A percentile compares a stretch with the other conserved stretches of the same genome.
Conservation (phyloP, 176 grass and related monocot genomes). For the Pontederia paniculata region DNA sequence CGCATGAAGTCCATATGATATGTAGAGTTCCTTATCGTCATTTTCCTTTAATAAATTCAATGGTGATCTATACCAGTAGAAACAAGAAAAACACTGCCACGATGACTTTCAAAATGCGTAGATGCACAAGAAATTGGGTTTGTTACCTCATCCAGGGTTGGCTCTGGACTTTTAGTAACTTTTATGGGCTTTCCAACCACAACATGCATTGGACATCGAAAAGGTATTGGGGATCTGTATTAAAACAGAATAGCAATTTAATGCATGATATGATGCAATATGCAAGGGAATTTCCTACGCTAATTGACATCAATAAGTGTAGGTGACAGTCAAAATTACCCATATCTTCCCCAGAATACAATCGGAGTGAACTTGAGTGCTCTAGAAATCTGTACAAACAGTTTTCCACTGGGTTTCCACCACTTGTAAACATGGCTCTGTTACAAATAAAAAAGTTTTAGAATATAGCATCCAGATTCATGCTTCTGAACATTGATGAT, state of each 20-base stretch:
- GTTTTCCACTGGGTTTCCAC: slow-evolving; percentile 82
- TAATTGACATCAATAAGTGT: background rate
- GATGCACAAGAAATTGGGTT: background rate
- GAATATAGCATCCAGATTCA: background rate
- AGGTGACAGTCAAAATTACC: slow-evolving; percentile 24
- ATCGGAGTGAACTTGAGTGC: slow-evolving; percentile 88
- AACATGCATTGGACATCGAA: slow-evolving; percentile 58
- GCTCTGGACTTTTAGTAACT: slow-evolving; percentile 51
- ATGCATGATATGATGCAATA: background rate
- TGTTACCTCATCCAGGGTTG: slow-evolving; percentile 67
- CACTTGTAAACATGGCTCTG: slow-evolving; percentile 77
- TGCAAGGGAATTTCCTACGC: too few relatives aligned
- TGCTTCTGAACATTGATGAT: background rate
- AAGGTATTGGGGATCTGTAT: slow-evolving; percentile 77
- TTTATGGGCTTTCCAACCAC: slow-evolving; percentile 69
- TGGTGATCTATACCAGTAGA: background rate
- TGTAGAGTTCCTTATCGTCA: background rate
- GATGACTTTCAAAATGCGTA: background rate
- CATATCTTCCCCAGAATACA: slow-evolving; percentile 77
- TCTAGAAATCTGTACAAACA: slow-evolving; percentile 76
- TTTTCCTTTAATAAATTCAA: too few relatives aligned
- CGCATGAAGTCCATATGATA: too few relatives aligned
- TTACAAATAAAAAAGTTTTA: slow-evolving; percentile 1
- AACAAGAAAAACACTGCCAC: background rate
- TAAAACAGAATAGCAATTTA: background rate